These are phyloP conservation scores for Ilex asprella DNA, from an alignment of 257 asterid genomes.

Conservation along the genomic window DNA sequence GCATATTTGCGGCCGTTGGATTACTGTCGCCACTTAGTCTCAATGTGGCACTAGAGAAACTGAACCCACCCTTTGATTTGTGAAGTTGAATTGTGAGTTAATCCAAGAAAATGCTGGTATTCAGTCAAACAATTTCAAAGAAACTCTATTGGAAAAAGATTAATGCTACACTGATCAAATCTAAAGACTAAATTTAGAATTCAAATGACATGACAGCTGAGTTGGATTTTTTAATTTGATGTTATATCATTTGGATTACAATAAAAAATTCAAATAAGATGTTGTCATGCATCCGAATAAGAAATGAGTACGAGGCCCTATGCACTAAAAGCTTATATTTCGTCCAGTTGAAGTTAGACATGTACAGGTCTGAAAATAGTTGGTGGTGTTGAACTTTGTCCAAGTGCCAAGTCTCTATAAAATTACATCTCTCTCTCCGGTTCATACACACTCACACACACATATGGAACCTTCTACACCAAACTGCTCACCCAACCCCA, in stretches of 20 bases:
- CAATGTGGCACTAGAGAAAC: neutral
- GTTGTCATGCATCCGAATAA: too few relatives aligned
- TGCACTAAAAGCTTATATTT: too few relatives aligned
- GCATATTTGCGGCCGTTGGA: conserved; percentile 12
- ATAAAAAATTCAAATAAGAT: too few relatives aligned
- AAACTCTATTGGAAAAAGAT: too few relatives aligned
- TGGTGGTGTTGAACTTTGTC: conserved; percentile 32
- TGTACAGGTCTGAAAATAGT: conserved; percentile 22
- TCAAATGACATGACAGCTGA: too few relatives aligned
- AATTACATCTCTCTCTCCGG: conserved; percentile 2
- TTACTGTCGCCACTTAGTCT: conserved; percentile 1
- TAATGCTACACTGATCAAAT: too few relatives aligned
- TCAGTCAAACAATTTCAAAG: too few relatives aligned
- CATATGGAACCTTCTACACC: conserved; percentile 36
- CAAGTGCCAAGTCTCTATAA: conserved; percentile 16
- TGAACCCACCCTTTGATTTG: neutral
- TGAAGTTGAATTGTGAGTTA: conserved; percentile 10
- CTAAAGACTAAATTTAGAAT: too few relatives aligned
- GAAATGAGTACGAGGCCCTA: too few relatives aligned
- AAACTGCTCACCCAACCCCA: conserved; percentile 62
- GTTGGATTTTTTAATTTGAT: too few relatives aligned
- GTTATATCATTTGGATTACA: too few relatives aligned
- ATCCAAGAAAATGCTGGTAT: neutral
- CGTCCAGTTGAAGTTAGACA: conserved; percentile 50
- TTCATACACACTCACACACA: neutral